Base-by-base conservation (phyloP, 257 asterid species). In the Plantago elongata region DNA sequence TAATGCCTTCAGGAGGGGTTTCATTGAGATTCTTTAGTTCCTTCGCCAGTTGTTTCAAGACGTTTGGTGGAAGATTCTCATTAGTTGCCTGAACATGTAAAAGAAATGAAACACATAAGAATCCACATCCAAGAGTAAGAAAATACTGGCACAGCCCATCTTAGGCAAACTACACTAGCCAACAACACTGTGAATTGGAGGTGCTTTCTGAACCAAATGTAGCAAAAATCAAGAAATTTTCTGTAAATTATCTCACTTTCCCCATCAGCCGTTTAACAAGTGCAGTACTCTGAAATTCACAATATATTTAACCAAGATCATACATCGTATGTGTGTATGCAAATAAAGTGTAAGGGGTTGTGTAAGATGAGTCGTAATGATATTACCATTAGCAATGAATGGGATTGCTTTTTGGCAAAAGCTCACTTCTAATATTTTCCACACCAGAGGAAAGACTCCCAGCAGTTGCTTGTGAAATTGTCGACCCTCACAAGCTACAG, bases 1-100 rank as follows among this genome's bases (percentile, higher is more conserved):
- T 84, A 74, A 92, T 92, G 74, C 99, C 99, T 75, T 92, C 97
- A 0, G 99, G 99, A 58, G 99, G 99, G 70, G 90, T 81, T 69
- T 92, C 99, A 68, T 89, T 65, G 38, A 92, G 95, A 79, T 86
- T 92, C 92, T 92, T 92, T 70, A 92, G 75, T 81, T 92, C 99
- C 81, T 78, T 89, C 1, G 89, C 99, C 75, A 92, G 78, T 77
- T 81, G 97, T 70, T 83, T 92, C 45, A 92, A 84, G 63, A 92
- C 98, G 42, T 87, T 92, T 37, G 99, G 99, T 9, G 99, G 97
- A 59, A 92, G 90, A 73, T 92, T 92, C 80, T 86, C 96, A 59
- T 80, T 92, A 8, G 96, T 89, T 57, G 99, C 96, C 99, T 91
- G 58, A 68, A 66, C 60, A 70, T 67, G 6, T 62, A 54, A 56